Percentiles rank a stretch among this genome's conserved stretches.
Evolutionary conservation across 768 basidiomycete genomes (phyloP).

Genomic region (Podaxis carcinomalis): DNA sequence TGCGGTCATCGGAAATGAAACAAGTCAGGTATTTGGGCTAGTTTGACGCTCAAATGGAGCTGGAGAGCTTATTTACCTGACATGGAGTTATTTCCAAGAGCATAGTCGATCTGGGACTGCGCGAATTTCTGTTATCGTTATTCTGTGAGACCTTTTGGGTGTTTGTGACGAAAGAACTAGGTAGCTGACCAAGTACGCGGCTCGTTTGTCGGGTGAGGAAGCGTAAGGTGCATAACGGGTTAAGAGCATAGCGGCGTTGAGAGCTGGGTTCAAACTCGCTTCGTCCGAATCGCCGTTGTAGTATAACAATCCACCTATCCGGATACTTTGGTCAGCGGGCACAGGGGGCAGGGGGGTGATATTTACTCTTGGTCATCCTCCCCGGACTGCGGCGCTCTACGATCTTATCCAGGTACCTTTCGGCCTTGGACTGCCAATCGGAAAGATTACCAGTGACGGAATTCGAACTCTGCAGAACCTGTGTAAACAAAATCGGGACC

Average conservation of each 20-base stretch:
- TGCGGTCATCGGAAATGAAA: neutral
- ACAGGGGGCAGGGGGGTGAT: neutral
- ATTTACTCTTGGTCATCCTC: slow-evolving; percentile 58
- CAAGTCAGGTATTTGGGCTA: neutral
- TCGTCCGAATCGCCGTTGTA: slow-evolving; percentile 81
- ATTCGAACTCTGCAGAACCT: slow-evolving; percentile 59
- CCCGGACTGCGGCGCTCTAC: slow-evolving; percentile 43
- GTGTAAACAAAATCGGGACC: slow-evolving; percentile 68
- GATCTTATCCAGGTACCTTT: slow-evolving; percentile 72
- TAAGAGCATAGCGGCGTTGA: slow-evolving; percentile 84
- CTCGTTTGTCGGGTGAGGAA: slow-evolving; percentile 51
- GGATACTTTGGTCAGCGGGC: neutral
- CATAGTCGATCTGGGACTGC: slow-evolving; percentile 74
- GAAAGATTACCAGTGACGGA: slow-evolving; percentile 52
- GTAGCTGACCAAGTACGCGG: slow-evolving; percentile 53
- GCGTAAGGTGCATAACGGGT: slow-evolving; percentile 73
- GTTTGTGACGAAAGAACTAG: neutral
- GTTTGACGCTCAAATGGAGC: neutral
- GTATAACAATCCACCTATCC: slow-evolving; percentile 71
- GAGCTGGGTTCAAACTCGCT: slow-evolving; percentile 79
- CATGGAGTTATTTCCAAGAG: slow-evolving; percentile 88
- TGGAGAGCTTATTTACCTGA: slow-evolving; percentile 41
- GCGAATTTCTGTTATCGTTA: slow-evolving; percentile 54
- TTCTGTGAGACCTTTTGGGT: neutral
- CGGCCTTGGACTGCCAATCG: slow-evolving; percentile 66